Base-by-base conservation (phyloP, 805 yeast species). In the Ogataea saltuana region DNA sequence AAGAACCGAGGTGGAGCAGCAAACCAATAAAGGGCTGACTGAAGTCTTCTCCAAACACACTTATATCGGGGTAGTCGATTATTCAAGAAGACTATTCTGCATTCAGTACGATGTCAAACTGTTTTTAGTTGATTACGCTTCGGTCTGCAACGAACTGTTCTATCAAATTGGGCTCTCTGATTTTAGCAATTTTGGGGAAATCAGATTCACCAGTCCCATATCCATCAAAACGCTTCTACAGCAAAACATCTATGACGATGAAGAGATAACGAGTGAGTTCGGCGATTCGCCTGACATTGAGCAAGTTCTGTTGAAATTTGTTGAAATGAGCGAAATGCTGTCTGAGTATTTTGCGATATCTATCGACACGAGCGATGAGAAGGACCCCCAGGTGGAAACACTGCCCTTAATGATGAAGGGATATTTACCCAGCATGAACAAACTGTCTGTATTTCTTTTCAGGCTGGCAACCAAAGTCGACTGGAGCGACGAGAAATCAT, bases 31-130 rank as follows among this genome's bases (percentile, higher is more conserved):
- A n/a, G 72, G 74, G 4, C 63, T 91, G 18, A 83, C 95, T 0
- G 74, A 78, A 32, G 63, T 88, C 2, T 80, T 91, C 61, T 74
- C 83, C 7, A 78, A 85, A 42, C 76, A 84, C 38, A 78, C 83
- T 0, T 87, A 75, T 57, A 83, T 93, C 7, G 99, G 99, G 0
- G 65, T 91, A 3, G 90, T 87, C 2, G 98, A 91, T 59, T 75
- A 75, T 9, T 58, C 64, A 10, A 75, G 79, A 48, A 68, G 97
- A 33, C 67, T 91, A 16, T 82, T 85, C 11, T 85, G 96, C n/a
- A 70, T 91, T 33, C 99, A 93, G 60, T 76, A 81, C 58, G 96
- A 84, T 53, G 84, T 89, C 7, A 80, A 81, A 45, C 68, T 93
- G 11, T 84, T 76, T 58, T 64, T 93, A 18, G 80, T 91, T 15